Percentiles rank a stretch among this genome's conserved stretches.
phyloP scores from a whole-genome alignment of 2,329 filamentous ascomycete genomes.

The Claviceps africana region DNA sequence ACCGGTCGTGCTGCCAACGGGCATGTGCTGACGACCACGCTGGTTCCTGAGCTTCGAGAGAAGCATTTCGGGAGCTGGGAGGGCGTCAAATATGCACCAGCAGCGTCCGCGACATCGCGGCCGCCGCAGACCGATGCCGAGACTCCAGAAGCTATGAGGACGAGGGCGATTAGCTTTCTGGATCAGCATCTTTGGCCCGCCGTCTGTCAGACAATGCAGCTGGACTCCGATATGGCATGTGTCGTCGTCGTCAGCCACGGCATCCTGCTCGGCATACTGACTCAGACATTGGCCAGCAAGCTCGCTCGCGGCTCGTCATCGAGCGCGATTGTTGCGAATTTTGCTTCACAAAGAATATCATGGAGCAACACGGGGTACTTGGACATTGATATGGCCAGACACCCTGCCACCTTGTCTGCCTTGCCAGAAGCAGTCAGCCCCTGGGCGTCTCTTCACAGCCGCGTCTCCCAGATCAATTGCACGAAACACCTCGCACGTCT shows the following conservation, averaged over 20 bases:
- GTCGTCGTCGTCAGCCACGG: conserved; percentile 66
- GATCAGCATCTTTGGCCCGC: conserved; percentile 47
- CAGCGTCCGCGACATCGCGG: conserved; percentile 12
- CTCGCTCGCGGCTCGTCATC: conserved; percentile 20
- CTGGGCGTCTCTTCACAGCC: conserved; percentile 10
- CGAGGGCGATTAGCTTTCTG: conserved; percentile 53
- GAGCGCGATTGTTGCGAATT: not conserved
- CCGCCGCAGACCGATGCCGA: conserved; percentile 41
- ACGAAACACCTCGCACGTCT: conserved; percentile 58
- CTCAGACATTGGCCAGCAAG: conserved; percentile 45
- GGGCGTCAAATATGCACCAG: conserved; percentile 41
- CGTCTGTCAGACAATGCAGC: conserved; percentile 4
- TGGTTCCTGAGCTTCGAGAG: conserved; percentile 43
- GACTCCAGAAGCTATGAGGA: conserved; percentile 50
- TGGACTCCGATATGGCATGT: conserved; percentile 20
- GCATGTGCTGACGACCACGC: conserved; percentile 9
- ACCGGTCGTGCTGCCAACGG: not conserved
- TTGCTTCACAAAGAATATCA: conserved; percentile 5
- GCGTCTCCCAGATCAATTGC: conserved; percentile 40
- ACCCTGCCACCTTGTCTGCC: not conserved
- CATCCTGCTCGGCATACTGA: conserved; percentile 59
- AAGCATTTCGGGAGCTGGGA: conserved; percentile 62
- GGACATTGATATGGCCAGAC: conserved; percentile 16
- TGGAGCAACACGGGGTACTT: conserved; percentile 43
- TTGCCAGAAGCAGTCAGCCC: conserved; percentile 9